Percentiles rank a stretch among this genome's conserved stretches.
phyloP scores from a whole-genome alignment of 2,329 filamentous ascomycete species.

The Diaporthe ampelina region DNA sequence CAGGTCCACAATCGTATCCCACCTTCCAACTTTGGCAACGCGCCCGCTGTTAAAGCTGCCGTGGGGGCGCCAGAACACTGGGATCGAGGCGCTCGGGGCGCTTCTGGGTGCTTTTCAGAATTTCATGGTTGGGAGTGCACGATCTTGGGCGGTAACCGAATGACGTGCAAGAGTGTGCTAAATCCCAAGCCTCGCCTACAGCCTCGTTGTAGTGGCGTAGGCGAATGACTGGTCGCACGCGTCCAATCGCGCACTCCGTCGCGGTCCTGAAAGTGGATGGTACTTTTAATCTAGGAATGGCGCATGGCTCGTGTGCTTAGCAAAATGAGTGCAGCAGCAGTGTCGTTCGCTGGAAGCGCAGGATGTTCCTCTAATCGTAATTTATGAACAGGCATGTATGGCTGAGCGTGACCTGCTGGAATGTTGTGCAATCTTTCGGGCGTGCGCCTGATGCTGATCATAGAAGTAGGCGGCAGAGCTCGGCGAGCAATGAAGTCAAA shows the following conservation, averaged over 20 bases:
- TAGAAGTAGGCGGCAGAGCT: conserved; percentile 5
- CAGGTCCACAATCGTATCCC: conserved; percentile 29
- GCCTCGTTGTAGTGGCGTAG: conserved; percentile 33
- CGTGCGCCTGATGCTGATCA: conserved; percentile 30
- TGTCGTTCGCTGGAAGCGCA: conserved; percentile 10
- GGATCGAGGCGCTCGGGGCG: background rate
- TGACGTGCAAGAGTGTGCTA: conserved; percentile 18
- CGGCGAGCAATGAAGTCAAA: conserved; percentile 36
- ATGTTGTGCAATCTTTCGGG: conserved; percentile 13
- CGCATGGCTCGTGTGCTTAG: conserved; percentile 10
- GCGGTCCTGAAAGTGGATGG: background rate
- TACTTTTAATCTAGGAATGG: conserved; percentile 12
- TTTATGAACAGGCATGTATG: conserved; percentile 29
- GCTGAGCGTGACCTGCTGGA: conserved; percentile 26
- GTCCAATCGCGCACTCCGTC: conserved; percentile 22
- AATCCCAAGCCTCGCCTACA: conserved; percentile 34
- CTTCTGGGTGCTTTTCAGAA: background rate
- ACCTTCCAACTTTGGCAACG: conserved; percentile 32
- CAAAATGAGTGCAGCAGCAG: background rate
- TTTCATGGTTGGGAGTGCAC: conserved; percentile 1
- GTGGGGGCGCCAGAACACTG: conserved; percentile 6
- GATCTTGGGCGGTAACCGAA: background rate
- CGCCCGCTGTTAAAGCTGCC: conserved; percentile 15
- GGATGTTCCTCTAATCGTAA: background rate
- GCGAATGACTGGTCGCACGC: conserved; percentile 15